Evolutionary conservation across 2,329 filamentous ascomycete species (phyloP), one percentile per base, ranked within the genome.

Genomic region (Fusarium mexicanum): DNA sequence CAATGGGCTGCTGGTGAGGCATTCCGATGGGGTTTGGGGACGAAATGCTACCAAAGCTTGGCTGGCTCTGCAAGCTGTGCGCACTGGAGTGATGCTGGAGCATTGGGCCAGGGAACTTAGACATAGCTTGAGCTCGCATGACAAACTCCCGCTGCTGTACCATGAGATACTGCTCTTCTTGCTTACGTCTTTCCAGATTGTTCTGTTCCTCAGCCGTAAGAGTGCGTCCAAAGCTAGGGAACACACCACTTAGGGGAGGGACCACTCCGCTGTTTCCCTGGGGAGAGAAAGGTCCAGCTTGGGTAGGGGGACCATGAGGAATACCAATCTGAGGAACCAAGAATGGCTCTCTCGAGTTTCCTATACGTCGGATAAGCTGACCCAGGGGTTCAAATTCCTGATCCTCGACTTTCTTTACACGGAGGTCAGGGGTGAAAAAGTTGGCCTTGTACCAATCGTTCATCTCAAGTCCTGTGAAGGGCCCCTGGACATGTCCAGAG

Each of bases 391-490:
- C 96, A 78, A 98, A 99, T 57, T 99, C 96, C 0, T 88, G 87
- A 79, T 99, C 96, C 81, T 99, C 96, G 10, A 96, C 87, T 81
- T 98, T 98, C 85, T 97, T 98, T 38, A 99, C 96, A 48, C 97
- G 91, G 26, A 99, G 87, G 77, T 99, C 96, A 0, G 96, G 92
- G 0, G 94, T 97, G 84, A 99, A 99, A 85, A 98, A 99, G 51
- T 96, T 95, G 43, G 95, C 96, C 82, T 98, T 98, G 85, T 98
- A 99, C 96, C 96, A 99, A 78, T 99, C 97, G 77, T 99, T 97
- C 96, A 99, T 99, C 83, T 99, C 96, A 57, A 99, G 86, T 3
- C 96, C 96, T 44, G 95, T 98, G 84, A 96, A 99, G 1, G 96
- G 96, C 0, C 96, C 96, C 80, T 99, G 96, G 11, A 94, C 92